Percentiles rank a stretch among this genome's conserved stretches.
Evolutionary conservation across 352 stramenopile species (phyloP).

Genomic region (Aphanomyces stellatus): DNA sequence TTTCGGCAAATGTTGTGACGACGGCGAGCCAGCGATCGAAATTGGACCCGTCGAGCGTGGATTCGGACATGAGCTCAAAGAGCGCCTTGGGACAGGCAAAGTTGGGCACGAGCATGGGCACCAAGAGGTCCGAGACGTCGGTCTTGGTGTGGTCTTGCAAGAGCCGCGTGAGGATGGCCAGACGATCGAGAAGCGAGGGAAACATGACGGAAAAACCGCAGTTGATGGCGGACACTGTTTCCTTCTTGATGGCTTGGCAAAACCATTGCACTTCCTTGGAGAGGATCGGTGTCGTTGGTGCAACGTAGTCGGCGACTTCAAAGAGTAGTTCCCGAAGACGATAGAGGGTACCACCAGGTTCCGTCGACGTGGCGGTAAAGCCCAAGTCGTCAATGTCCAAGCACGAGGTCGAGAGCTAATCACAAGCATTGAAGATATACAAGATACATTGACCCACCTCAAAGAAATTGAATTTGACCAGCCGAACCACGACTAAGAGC

Average conservation of each 20-base stretch:
- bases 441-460: conserved; percentile 39
- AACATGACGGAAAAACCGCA: conserved; percentile 75
- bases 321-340: conserved; percentile 65
- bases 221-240: conserved; percentile 67
- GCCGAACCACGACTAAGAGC: conserved; percentile 51
- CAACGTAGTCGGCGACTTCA: conserved; percentile 44
- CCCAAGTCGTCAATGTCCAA: conserved; percentile 52
- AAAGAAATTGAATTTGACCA: conserved; percentile 85
- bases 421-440: neutral
- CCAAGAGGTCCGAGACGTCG: conserved; percentile 33
- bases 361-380: conserved; percentile 27
- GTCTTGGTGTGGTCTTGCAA: conserved; percentile 32
- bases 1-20: conserved; percentile 40
- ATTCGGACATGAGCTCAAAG: conserved; percentile 69
- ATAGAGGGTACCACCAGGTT: conserved; percentile 36
- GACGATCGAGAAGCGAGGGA: conserved; percentile 61
- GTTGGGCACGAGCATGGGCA: conserved; percentile 74
- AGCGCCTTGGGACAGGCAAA: conserved; percentile 80
- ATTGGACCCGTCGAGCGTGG: conserved; percentile 23
- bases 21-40: conserved; percentile 19
- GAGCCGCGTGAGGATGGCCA: conserved; percentile 75
- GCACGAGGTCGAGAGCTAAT: conserved; percentile 60
- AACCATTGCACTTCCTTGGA: conserved; percentile 51
- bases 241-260: conserved; percentile 69
- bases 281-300: neutral